phyloP scores from a whole-genome alignment of 257 asterid species.

The Solanum chaucha region DNA sequence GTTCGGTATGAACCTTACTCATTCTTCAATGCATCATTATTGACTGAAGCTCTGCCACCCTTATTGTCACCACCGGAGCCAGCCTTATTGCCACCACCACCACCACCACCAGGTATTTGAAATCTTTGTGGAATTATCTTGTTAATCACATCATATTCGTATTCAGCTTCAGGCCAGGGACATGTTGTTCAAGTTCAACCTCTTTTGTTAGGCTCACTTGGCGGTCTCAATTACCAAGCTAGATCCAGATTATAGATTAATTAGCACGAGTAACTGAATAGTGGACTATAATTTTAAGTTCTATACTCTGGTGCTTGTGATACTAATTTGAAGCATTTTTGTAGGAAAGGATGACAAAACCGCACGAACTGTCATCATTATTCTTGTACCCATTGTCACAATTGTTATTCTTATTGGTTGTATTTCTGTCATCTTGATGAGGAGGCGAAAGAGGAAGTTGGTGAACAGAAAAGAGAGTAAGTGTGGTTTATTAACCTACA shows the following conservation, averaged over 20 bases:
- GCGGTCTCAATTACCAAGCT: background rate
- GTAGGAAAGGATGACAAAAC: background rate
- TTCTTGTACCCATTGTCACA: background rate
- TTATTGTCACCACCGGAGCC: background rate
- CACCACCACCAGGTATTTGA: background rate
- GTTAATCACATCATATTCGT: background rate
- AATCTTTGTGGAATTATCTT: background rate
- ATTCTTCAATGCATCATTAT: too few relatives aligned
- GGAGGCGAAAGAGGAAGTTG: background rate
- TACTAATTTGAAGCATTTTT: background rate
- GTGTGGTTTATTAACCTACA: too few relatives aligned
- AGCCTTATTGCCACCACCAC: too few relatives aligned
- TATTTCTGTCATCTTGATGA: background rate
- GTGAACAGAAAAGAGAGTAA: background rate
- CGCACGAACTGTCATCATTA: background rate
- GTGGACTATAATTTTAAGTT: background rate
- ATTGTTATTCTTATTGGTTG: background rate
- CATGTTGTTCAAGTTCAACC: background rate
- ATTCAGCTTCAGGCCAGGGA: background rate
- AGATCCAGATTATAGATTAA: background rate
- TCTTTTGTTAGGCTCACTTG: background rate
- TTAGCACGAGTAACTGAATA: background rate
- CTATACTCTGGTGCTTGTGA: background rate
- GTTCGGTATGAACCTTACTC: too few relatives aligned
- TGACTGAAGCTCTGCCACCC: too few relatives aligned